phyloP scores from a whole-genome alignment of 495 filamentous ascomycete genomes.

The Trichoderma parareesei region DNA sequence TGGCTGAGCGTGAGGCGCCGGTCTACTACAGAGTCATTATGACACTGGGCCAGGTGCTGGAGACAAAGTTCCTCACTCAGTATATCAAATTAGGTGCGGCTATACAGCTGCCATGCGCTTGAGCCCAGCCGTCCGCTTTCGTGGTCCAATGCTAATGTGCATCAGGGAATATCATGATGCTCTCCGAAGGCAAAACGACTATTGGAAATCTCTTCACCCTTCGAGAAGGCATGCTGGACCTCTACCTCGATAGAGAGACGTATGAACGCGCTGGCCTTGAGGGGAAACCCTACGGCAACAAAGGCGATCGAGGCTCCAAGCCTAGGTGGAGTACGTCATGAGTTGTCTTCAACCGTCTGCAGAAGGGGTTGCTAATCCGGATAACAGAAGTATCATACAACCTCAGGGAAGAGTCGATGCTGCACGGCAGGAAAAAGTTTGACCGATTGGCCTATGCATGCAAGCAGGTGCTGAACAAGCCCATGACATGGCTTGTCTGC shows the following conservation, averaged over 20 bases:
- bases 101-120: not conserved
- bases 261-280: constrained; percentile 81
- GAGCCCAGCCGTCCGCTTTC: not conserved
- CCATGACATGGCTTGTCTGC: constrained; percentile 75
- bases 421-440: constrained; percentile 87
- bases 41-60: constrained; percentile 60
- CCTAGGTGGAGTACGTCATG: constrained; percentile 39
- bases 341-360: not conserved
- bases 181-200: constrained; percentile 76
- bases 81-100: constrained; percentile 77
- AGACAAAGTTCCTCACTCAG: constrained; percentile 71
- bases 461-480: constrained; percentile 66
- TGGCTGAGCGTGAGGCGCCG: constrained; percentile 36
- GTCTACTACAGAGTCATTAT: constrained; percentile 67
- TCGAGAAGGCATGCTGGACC: constrained; percentile 62
- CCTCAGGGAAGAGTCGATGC: constrained; percentile 70
- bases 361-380: not conserved
- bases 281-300: constrained; percentile 57
- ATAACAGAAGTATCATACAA: constrained; percentile 69
- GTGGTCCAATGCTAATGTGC: not conserved
- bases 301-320: constrained; percentile 44
- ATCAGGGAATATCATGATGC: constrained; percentile 79
- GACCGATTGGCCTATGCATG: constrained; percentile 78
- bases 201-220: constrained; percentile 74
- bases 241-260: constrained; percentile 73